Evolutionary conservation across 2,329 filamentous ascomycete genomes (phyloP).

Genomic region (Botrytis fragariae): DNA sequence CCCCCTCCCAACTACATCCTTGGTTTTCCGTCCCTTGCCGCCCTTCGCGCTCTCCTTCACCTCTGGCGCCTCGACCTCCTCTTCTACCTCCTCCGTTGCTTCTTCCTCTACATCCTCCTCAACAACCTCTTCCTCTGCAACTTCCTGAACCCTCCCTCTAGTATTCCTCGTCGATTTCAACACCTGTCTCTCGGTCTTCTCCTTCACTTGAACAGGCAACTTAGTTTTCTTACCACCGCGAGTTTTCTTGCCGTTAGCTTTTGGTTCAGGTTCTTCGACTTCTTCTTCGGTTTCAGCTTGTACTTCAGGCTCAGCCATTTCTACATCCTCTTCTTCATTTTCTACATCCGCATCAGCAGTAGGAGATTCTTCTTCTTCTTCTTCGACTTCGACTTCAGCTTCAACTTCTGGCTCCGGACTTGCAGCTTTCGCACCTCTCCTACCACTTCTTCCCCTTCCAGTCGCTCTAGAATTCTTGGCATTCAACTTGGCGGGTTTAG

Average conservation of each 20-base stretch:
- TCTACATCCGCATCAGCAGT: conserved; percentile 9
- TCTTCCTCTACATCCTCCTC: background rate
- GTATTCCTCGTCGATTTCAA: background rate
- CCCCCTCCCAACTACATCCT: background rate
- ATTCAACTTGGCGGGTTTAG: background rate
- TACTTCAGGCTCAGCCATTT: background rate
- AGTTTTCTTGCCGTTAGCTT: conserved; percentile 2
- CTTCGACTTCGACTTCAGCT: background rate
- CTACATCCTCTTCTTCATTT: conserved; percentile 18
- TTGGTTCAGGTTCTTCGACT: background rate
- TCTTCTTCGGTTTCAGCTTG: background rate
- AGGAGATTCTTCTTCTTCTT: conserved; percentile 28
- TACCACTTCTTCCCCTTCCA: background rate
- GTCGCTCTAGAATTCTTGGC: conserved; percentile 6
- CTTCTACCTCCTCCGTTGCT: background rate
- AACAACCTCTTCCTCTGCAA: background rate
- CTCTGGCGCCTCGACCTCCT: background rate
- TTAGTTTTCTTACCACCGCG: background rate
- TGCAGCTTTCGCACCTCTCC: background rate
- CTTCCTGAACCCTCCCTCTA: background rate
- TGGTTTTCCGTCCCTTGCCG: background rate
- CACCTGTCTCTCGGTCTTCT: background rate
- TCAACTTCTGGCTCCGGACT: conserved; percentile 5
- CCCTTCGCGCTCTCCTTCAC: background rate
- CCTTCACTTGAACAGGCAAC: background rate